phyloP scores from a whole-genome alignment of 495 filamentous ascomycete genomes.

The Xanthoparmelia taractica region DNA sequence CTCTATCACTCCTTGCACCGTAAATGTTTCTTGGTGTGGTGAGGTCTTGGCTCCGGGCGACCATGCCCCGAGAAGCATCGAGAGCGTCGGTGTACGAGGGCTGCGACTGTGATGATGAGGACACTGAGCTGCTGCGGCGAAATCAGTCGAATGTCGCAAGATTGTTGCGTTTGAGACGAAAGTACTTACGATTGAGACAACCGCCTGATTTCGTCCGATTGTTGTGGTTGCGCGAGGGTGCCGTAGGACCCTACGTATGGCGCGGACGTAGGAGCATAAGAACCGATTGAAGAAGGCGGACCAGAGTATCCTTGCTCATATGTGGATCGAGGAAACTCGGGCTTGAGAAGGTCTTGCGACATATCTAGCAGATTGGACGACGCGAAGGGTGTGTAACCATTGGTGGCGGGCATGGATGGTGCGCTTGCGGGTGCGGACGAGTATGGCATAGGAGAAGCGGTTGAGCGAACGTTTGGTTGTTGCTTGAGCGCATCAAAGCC shows the following conservation, averaged over 20 bases:
- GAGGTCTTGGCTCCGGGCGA: constrained; percentile 80
- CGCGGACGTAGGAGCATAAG: constrained; percentile 53
- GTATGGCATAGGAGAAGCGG: constrained; percentile 64
- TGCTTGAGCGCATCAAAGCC: constrained; percentile 47
- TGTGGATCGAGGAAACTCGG: constrained; percentile 35
- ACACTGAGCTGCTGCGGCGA: constrained; percentile 45
- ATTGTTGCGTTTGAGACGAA: constrained; percentile 36
- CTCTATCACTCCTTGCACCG: constrained; percentile 55
- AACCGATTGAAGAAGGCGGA: constrained; percentile 58
- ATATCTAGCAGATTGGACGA: constrained; percentile 58
- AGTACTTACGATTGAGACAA: constrained; percentile 83
- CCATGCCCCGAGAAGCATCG: constrained; percentile 83
- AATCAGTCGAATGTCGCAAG: constrained; percentile 56
- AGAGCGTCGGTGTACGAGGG: constrained; percentile 66
- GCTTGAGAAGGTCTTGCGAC: constrained; percentile 62
- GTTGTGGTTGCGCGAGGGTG: constrained; percentile 44
- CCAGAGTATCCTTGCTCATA: constrained; percentile 55
- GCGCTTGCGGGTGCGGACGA: constrained; percentile 63
- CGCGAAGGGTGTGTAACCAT: constrained; percentile 53
- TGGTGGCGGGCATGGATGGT: constrained; percentile 60
- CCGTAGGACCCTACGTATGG: constrained; percentile 51
- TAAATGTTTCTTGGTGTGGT: constrained; percentile 86
- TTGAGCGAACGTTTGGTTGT: constrained; percentile 52
- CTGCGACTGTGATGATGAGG: constrained; percentile 34
- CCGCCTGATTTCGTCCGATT: constrained; percentile 60